Evolutionary conservation across 257 asterid species (phyloP), one percentile per base, ranked within the genome.

Genomic region (Scutellaria galericulata): DNA sequence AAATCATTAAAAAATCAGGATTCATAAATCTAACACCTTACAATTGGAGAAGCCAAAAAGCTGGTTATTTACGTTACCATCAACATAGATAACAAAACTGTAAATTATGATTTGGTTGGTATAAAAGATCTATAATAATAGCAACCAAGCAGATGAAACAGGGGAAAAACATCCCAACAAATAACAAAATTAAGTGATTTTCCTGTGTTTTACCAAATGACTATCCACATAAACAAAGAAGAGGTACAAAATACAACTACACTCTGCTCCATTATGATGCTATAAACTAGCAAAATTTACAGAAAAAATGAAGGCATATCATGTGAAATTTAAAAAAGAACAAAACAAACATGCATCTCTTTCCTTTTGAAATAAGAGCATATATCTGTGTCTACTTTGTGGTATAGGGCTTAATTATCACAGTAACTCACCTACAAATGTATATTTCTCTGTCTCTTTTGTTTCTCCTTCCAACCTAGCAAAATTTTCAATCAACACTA

Each of bases 351-450:
- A 24, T 39, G 40, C 54, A 6, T 37, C 31, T 35, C 62, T 58
- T 48, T 27, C 7, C 40, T 66, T 51, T 65, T 55, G 1, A 61
- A 39, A 56, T 63, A 55, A 40, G 35, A 73, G 22, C 67, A 37
- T 53, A 52, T 59, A 52, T 65, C 41, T 69, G 44, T 5, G 40
- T 72, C 46, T 67, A 64, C 66, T 35, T 47, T 35, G 78, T 63
- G 61, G 41, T 22, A 56, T 15, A 48, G 68, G 52, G 46, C 64
- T 69, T 58, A 48, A 31, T 55, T 44, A 50, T 69, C 68, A 37
- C 79, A 68, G 64, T 45, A 64, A 75, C 77, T 67, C 70, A 67
- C 77, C 84, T 77, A 79, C 47, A 72, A 46, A 48, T 3, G 66
- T 78, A 68, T 80, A 75, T 57, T 67, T 40, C 18, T 55, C 65